Conservation (phyloP, 768 basidiomycete species). For the Leccinum aurantiacum region DNA sequence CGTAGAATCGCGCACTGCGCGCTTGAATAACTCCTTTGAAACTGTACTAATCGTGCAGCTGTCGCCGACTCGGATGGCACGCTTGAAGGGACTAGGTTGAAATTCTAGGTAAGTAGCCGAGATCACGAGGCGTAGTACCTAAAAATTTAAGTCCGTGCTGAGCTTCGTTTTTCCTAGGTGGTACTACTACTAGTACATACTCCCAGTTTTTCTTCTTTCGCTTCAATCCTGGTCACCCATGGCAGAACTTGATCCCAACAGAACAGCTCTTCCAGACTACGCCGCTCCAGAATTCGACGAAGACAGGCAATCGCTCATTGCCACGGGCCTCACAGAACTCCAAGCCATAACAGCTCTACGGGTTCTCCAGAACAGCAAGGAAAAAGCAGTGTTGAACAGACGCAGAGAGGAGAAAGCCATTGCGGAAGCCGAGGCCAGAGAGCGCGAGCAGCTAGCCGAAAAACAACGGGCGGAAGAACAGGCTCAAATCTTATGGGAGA, state of each 20-base stretch:
- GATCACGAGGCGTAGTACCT: not conserved
- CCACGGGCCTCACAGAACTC: not conserved
- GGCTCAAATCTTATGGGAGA: not conserved
- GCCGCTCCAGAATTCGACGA: not conserved
- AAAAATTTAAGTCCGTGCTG: not conserved
- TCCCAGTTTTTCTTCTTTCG: not conserved
- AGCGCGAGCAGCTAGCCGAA: not conserved
- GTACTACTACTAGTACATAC: too few relatives aligned
- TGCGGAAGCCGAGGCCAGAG: not conserved
- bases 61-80: too few relatives aligned
- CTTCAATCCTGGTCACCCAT: not conserved
- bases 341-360: not conserved
- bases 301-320: not conserved
- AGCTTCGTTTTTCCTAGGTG: too few relatives aligned
- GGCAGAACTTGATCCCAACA: not conserved
- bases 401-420: too few relatives aligned
- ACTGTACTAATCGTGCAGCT: too few relatives aligned
- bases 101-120: too few relatives aligned
- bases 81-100: too few relatives aligned
- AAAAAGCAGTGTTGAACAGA: not conserved
- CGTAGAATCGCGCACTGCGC: too few relatives aligned
- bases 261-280: not conserved
- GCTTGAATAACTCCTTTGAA: too few relatives aligned
- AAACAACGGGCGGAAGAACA: not conserved
- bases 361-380: too few relatives aligned